These are phyloP conservation scores for Phanerodontia chrysosporium DNA, from an alignment of 768 basidiomycete genomes.

Conservation along the genomic window DNA sequence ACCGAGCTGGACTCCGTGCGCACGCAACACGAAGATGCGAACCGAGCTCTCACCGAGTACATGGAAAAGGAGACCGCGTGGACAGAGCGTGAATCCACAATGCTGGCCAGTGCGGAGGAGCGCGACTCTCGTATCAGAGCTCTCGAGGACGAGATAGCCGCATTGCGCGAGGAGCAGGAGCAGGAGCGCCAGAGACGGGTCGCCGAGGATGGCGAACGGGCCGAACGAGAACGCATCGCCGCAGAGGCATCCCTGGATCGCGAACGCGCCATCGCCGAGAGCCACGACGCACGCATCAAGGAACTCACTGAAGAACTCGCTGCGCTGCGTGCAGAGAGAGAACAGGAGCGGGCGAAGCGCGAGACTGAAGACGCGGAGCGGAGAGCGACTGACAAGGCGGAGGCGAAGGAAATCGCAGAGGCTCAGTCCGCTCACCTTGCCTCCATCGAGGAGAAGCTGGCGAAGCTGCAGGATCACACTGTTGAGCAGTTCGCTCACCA, in stretches of 20 bases:
- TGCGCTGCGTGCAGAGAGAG: slow-evolving; percentile 35
- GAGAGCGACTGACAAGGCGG: slow-evolving; percentile 54
- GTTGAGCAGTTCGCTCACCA: slow-evolving; percentile 54
- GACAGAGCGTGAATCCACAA: not conserved
- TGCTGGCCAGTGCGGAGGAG: not conserved
- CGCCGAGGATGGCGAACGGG: slow-evolving; percentile 33
- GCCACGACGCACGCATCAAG: slow-evolving; percentile 50
- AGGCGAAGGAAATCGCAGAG: slow-evolving; percentile 57
- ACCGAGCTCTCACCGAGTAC: not conserved
- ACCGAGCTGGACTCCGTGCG: not conserved
- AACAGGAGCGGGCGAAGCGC: slow-evolving; percentile 54
- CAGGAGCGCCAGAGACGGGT: slow-evolving; percentile 4
- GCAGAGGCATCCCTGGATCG: slow-evolving; percentile 49
- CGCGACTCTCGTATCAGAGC: not conserved
- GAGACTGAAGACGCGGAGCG: slow-evolving; percentile 57
- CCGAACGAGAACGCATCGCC: slow-evolving; percentile 51
- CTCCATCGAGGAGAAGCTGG: slow-evolving; percentile 56
- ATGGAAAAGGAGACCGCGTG: not conserved
- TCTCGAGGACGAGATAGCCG: not conserved
- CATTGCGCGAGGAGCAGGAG: slow-evolving; percentile 2
- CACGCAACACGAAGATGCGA: not conserved
- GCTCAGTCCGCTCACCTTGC: slow-evolving; percentile 53
- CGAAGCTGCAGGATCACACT: slow-evolving; percentile 59
- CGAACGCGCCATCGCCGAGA: slow-evolving; percentile 27
- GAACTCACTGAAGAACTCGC: slow-evolving; percentile 63